Conservation (phyloP, 306 rosid genomes). For the Delonix regia region DNA sequence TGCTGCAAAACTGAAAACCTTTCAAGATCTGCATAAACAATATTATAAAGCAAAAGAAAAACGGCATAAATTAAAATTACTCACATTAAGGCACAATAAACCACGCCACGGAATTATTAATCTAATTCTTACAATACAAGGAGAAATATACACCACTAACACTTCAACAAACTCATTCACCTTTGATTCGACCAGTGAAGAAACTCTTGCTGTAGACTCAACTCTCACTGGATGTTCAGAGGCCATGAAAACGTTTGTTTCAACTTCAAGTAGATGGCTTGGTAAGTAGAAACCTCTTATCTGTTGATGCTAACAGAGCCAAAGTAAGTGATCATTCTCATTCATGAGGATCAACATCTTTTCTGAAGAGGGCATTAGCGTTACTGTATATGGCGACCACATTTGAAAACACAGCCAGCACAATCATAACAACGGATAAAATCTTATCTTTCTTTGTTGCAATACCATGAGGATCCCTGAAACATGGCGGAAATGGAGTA, state of each 20-base stretch:
- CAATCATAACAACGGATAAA: slow-evolving; percentile 70
- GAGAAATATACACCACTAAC: not conserved
- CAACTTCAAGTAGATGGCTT: slow-evolving; percentile 14
- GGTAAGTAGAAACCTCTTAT: not conserved
- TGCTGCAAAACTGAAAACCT: not conserved
- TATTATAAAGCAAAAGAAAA: not conserved
- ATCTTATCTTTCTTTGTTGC: slow-evolving; percentile 81
- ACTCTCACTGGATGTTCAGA: not conserved
- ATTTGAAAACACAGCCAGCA: slow-evolving; percentile 71
- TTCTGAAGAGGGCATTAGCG: slow-evolving; percentile 40
- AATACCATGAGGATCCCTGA: slow-evolving; percentile 72
- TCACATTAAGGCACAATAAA: not conserved
- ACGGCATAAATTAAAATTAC: not conserved
- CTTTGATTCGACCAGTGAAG: slow-evolving; percentile 16
- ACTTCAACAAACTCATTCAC: not conserved
- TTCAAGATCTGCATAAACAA: not conserved
- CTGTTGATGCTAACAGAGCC: not conserved
- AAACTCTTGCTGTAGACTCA: slow-evolving; percentile 7
- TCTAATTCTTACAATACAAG: not conserved
- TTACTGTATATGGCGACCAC: slow-evolving; percentile 63
- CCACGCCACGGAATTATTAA: not conserved
- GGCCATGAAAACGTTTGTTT: slow-evolving; percentile 26
- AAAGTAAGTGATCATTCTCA: slow-evolving; percentile 37
- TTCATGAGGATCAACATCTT: slow-evolving; percentile 17
- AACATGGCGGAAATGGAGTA: slow-evolving; percentile 7